A percentile compares a stretch with the other conserved stretches of the same genome.
Evolutionary conservation across 192 early-diverging fungal species (phyloP).

Genomic region (Entomortierella beljakovae): DNA sequence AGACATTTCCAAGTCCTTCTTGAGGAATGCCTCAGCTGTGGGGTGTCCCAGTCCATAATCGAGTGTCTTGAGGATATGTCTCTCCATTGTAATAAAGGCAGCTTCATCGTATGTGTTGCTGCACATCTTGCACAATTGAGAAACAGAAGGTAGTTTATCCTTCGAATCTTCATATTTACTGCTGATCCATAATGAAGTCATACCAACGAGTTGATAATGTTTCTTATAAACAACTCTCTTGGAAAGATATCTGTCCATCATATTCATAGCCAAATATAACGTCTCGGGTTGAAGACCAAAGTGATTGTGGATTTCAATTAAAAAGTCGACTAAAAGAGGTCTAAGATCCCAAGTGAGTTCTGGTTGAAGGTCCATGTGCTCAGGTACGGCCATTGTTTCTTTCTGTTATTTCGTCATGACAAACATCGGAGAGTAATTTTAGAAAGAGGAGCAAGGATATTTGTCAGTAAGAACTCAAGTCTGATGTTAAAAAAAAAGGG

Average conservation of each 20-base stretch:
- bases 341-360: conserved; percentile 57
- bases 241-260: conserved; percentile 61
- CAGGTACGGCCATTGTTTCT: conserved; percentile 52
- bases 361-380: conserved; percentile 57
- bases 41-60: conserved; percentile 55
- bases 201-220: conserved; percentile 53
- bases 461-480: not conserved
- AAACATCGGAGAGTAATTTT: not conserved
- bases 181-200: conserved; percentile 56
- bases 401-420: conserved; percentile 21
- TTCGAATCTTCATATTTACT: conserved; percentile 57
- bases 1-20: conserved; percentile 46
- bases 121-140: conserved; percentile 52
- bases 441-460: not conserved
- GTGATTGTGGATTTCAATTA: conserved; percentile 56
- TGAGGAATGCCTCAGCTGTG: conserved; percentile 53
- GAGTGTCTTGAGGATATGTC: conserved; percentile 54
- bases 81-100: conserved; percentile 55
- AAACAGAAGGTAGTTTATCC: conserved; percentile 48
- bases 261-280: conserved; percentile 58
- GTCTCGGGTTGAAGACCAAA: conserved; percentile 54
- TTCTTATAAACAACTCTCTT: conserved; percentile 53
- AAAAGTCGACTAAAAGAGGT: conserved; percentile 51
- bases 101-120: conserved; percentile 53
- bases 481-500: too few relatives aligned